Conservation (phyloP, 371 early-diverging fungal genomes). For the Choanephora cucurbitarum region DNA sequence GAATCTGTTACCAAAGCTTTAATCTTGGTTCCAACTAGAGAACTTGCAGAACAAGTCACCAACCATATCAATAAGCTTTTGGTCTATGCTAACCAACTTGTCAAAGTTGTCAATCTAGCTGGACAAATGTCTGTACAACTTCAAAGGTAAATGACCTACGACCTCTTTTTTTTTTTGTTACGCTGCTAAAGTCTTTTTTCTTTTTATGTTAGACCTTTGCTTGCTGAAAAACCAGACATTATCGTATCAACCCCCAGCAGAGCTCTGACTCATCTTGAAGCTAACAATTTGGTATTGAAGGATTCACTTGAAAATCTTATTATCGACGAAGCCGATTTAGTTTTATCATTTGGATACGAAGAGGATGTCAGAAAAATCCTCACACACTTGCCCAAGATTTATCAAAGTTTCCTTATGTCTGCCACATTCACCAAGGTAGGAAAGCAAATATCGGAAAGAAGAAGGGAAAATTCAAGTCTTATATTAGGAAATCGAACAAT, state of each 20-base stretch:
- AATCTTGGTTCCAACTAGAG: conserved; percentile 96
- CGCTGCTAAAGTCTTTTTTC: neutral
- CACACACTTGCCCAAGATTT: conserved; percentile 76
- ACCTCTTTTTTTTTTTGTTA: no score
- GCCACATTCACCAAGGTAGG: conserved; percentile 76
- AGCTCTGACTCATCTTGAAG: conserved; percentile 71
- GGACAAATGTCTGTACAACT: conserved; percentile 62
- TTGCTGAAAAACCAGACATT: conserved; percentile 85
- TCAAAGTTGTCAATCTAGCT: conserved; percentile 74
- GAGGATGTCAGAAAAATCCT: conserved; percentile 78
- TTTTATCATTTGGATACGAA: conserved; percentile 91
- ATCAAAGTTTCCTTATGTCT: conserved; percentile 89
- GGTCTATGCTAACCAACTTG: conserved; percentile 68
- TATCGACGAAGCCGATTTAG: conserved; percentile 95
- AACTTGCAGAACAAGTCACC: conserved; percentile 93
- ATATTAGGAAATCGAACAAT: conserved; percentile 69
- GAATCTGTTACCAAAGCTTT: conserved; percentile 39
- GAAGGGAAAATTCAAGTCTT: neutral
- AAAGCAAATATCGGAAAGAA: neutral
- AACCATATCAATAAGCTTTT: conserved; percentile 72
- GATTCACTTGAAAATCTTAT: conserved; percentile 80
- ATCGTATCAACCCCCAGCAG: conserved; percentile 84
- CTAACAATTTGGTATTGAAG: conserved; percentile 58
- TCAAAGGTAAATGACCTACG: conserved; percentile 53
- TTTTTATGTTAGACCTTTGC: conserved; percentile 61